These are phyloP conservation scores for Rhinocladiella mackenziei DNA, from an alignment of 2,329 filamentous ascomycete species.

Conservation along the genomic window DNA sequence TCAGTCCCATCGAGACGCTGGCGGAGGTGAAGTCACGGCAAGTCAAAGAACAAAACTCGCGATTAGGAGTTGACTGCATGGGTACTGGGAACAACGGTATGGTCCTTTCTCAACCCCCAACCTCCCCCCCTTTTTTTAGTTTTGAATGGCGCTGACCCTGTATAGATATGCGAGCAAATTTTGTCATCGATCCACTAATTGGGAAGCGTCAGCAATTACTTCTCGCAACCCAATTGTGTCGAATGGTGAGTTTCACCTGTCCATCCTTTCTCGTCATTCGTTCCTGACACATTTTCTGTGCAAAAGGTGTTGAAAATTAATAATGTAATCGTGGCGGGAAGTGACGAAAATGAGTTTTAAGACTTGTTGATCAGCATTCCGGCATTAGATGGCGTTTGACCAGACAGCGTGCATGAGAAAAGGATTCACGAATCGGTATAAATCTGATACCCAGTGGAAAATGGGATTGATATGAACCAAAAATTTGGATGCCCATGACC, in stretches of 20 bases:
- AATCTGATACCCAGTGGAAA: neutral
- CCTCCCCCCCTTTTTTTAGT: too few species aligned
- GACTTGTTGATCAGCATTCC: constrained; percentile 1
- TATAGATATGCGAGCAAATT: constrained; percentile 89
- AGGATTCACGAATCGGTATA: neutral
- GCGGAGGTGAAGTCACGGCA: constrained; percentile 95
- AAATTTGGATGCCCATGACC: neutral
- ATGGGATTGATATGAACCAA: neutral
- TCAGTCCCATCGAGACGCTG: constrained; percentile 92
- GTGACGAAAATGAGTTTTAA: constrained; percentile 80
- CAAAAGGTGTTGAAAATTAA: constrained; percentile 69
- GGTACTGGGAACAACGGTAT: constrained; percentile 78
- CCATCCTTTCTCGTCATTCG: neutral
- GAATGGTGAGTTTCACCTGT: constrained; percentile 60
- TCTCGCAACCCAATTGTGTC: constrained; percentile 92
- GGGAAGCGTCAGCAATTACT: constrained; percentile 97
- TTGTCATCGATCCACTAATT: constrained; percentile 97
- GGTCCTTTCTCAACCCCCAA: neutral
- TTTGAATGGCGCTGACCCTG: constrained; percentile 14
- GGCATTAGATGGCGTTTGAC: constrained; percentile 9
- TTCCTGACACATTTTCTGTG: constrained; percentile 3
- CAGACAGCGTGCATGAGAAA: constrained; percentile 10
- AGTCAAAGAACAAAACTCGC: constrained; percentile 75
- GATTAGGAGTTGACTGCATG: constrained; percentile 97
- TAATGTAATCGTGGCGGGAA: constrained; percentile 88